Evolutionary conservation across 495 filamentous ascomycete species (phyloP), one percentile per base, ranked within the genome.

Genomic region (Penicillium maclennaniae): DNA sequence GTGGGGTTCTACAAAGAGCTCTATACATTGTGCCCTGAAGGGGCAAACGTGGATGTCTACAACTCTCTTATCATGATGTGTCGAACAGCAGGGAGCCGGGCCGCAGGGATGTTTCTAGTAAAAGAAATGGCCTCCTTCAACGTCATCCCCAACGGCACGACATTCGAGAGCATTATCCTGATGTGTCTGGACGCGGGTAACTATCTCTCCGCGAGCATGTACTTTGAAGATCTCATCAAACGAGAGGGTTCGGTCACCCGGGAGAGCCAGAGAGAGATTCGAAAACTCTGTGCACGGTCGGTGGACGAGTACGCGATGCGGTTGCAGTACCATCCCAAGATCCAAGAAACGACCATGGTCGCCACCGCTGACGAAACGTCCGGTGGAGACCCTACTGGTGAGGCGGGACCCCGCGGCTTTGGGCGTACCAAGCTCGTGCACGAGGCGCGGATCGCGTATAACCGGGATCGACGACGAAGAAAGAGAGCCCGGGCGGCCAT

Each of bases 1-100:
- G 57, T 95, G 8, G 77, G 80, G 7, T 57, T 87, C 9, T 96
- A 95, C 71, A 86, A 88, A 54, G 70, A 81, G 23, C 62, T 95
- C 14, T 82, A 86, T 43, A 77, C 74, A 8, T 64, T 92, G 51
- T 86, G 79, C 53, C 56, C 73, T 15, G 65, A 61, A 6, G 81
- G 80, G 9, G 85, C 84, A 9, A 78, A 84, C 60, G 76, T 79
- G 3, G 66, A 73, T 23, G 85, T 82, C 2, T 92, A 86, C 68
- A 87, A 91, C 58, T 58, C 80, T 4, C 75, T 96, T 7, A 72
- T 96, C 43, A 70, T 69, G 34, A 79, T 84, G 47, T 87, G 87
- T 65, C 70, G 75, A 3, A 62, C 63, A 21, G 72, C 66, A 15
- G 55, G 61, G 17, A 72, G 76, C 41, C 80, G 78, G 47, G 77